These are phyloP conservation scores for Spiromastix sp. DNA, from an alignment of 2,329 filamentous ascomycete species.

Conservation along the genomic window DNA sequence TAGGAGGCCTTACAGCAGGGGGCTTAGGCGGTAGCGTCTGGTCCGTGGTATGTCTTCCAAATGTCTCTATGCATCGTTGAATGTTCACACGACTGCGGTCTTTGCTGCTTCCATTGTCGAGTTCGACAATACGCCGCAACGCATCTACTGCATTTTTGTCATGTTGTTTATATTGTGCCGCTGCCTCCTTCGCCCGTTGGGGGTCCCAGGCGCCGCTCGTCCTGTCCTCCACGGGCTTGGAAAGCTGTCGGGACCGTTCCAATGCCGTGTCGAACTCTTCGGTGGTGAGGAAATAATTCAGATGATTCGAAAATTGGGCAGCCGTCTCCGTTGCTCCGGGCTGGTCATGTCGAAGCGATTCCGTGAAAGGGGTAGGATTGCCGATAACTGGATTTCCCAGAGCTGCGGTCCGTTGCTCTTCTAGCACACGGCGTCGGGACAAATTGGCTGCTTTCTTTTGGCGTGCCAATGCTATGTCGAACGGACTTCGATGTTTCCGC, in stretches of 20 bases:
- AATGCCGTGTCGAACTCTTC: conserved; percentile 58
- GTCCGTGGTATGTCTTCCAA: conserved; percentile 89
- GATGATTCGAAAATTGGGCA: conserved; percentile 26
- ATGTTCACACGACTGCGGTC: conserved; percentile 76
- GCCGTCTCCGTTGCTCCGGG: neutral
- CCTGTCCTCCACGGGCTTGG: conserved; percentile 23
- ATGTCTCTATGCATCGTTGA: conserved; percentile 70
- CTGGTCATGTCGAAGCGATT: conserved; percentile 60
- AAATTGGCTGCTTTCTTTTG: conserved; percentile 78
- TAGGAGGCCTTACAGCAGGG: conserved; percentile 32
- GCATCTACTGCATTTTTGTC: conserved; percentile 65
- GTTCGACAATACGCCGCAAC: conserved; percentile 64
- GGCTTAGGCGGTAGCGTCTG: conserved; percentile 51
- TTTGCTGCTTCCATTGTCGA: conserved; percentile 67
- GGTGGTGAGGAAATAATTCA: conserved; percentile 68
- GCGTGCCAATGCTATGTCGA: conserved; percentile 67
- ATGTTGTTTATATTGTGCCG: conserved; percentile 39
- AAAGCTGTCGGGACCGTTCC: conserved; percentile 57
- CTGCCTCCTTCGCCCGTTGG: conserved; percentile 27
- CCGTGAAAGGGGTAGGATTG: conserved; percentile 67
- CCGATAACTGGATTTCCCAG: conserved; percentile 74
- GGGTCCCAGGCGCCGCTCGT: conserved; percentile 26
- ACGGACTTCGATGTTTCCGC: conserved; percentile 42
- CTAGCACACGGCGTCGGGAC: conserved; percentile 60
- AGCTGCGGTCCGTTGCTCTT: conserved; percentile 51